Conservation (phyloP, 257 asterid species). For the Plantago elongata region DNA sequence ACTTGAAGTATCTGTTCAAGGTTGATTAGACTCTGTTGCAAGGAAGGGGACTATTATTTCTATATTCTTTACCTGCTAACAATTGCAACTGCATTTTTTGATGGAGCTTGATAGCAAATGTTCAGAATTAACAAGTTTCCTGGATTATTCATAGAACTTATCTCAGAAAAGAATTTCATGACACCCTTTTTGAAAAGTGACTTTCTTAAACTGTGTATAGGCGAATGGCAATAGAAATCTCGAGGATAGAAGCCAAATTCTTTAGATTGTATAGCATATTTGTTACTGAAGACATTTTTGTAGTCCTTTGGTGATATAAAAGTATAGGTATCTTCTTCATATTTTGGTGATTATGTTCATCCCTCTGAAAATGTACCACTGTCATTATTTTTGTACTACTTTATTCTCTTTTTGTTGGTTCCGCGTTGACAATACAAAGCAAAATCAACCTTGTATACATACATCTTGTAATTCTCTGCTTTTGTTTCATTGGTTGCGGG, state of each 20-base stretch:
- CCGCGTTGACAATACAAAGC: too few species aligned
- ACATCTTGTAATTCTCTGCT: too few species aligned
- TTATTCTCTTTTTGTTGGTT: too few species aligned
- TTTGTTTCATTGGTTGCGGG: too few species aligned
- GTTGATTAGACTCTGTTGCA: constrained; percentile 15
- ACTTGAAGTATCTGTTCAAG: constrained; percentile 73
- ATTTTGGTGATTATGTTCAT: background rate
- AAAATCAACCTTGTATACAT: too few species aligned
- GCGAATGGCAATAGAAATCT: constrained; percentile 12
- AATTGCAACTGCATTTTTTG: constrained; percentile 24
- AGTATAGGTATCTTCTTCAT: background rate
- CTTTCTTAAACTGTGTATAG: constrained; percentile 17
- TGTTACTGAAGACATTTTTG: constrained; percentile 9
- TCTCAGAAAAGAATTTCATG: background rate
- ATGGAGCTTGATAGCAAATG: constrained; percentile 15
- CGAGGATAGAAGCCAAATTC: constrained; percentile 1
- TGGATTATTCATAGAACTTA: background rate
- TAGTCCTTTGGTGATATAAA: constrained; percentile 5
- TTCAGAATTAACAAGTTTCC: constrained; percentile 23
- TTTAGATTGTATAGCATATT: constrained; percentile 15
- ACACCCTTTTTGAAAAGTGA: background rate
- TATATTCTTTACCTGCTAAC: constrained; percentile 32
- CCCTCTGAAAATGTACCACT: too few species aligned
- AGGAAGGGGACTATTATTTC: constrained; percentile 18
- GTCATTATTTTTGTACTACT: too few species aligned